Base-by-base conservation (phyloP, 192 early-diverging fungal species). In the Coemansia sp. region DNA sequence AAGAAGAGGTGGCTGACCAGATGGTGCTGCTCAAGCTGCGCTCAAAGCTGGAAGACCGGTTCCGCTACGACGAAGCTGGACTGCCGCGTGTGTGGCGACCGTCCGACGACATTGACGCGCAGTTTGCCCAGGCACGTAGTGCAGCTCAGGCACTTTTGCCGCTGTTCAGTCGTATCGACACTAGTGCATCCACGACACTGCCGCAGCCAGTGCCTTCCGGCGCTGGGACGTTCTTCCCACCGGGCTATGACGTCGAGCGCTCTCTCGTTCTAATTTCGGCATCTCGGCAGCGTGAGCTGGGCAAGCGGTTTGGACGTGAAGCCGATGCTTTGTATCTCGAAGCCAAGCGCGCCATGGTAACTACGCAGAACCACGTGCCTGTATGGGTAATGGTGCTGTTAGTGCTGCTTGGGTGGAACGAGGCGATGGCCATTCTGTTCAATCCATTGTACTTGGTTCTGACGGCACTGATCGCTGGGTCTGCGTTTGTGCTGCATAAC, bases 41-140 rank as follows among this genome's bases (percentile, higher is more conserved):
- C 31, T 83, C 72, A 52, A 83, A 85, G 54, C 94, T 99, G 60
- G 94, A 98, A 78, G 87, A 89, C 59, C 84, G 87, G 59, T 99
- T 99, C 84, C 75, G 96, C 52, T 99, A 99, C 70, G 96, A 97
- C 64, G 94, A 91, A 3, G 71, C 86, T 37, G 97, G 96, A 20
- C 70, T 98, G 22, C 97, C 97, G 17, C 85, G 93, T 42, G 90
- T 99, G 28, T 99, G 97, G 97, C 89, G 86, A 57, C 91, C 94
- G 3, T 86, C 87, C 22, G 97, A 99, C 76, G 94, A 96, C 73
- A 96, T 99, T 58, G 96, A 99, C 71, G 79, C 84, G 19, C 84
- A 85, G 59, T 99, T 94, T 81, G 83, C 86, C 36, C 68, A 68
- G 31, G 90, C 96, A 3, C 85, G 90, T 64, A 84, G 88, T 12